phyloP scores from a whole-genome alignment of 192 early-diverging fungal genomes.

The Lobosporangium transversale region DNA sequence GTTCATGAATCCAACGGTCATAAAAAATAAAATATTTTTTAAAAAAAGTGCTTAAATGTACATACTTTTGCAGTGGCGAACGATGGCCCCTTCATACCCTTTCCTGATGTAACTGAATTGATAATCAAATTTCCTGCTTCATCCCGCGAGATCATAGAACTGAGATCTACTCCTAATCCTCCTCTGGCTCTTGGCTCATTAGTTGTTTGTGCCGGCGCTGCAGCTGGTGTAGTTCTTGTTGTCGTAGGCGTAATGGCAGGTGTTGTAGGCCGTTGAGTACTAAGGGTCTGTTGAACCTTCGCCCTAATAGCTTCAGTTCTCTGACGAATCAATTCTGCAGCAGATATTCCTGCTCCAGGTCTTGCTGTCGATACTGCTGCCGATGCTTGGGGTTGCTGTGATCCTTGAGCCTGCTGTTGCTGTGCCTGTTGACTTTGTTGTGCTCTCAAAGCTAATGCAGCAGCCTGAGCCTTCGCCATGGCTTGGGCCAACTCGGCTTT shows the following conservation, averaged over 20 bases:
- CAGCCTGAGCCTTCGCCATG: constrained; percentile 53
- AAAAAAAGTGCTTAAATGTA: too few relatives aligned
- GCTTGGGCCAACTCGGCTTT: not conserved
- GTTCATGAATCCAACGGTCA: too few relatives aligned
- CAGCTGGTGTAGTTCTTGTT: constrained; percentile 1
- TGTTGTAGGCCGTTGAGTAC: not conserved
- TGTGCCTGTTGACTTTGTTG: constrained; percentile 14
- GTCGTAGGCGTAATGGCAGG: constrained; percentile 1
- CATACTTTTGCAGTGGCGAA: constrained; percentile 50
- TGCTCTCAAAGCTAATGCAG: constrained; percentile 25
- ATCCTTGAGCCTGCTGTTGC: constrained; percentile 1
- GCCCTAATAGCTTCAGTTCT: constrained; percentile 21
- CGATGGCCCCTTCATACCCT: constrained; percentile 20
- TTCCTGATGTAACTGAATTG: constrained; percentile 28
- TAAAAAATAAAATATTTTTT: too few relatives aligned
- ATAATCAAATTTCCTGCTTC: constrained; percentile 48
- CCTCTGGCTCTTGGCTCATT: constrained; percentile 26
- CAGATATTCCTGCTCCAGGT: constrained; percentile 1
- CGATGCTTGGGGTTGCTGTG: not conserved
- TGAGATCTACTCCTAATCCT: constrained; percentile 32
- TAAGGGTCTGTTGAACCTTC: not conserved
- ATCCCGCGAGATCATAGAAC: constrained; percentile 38
- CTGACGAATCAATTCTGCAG: constrained; percentile 6
- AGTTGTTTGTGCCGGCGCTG: constrained; percentile 2
- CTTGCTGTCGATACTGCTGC: not conserved